Conservation (phyloP, 768 basidiomycete species). For the Mycena pura region DNA sequence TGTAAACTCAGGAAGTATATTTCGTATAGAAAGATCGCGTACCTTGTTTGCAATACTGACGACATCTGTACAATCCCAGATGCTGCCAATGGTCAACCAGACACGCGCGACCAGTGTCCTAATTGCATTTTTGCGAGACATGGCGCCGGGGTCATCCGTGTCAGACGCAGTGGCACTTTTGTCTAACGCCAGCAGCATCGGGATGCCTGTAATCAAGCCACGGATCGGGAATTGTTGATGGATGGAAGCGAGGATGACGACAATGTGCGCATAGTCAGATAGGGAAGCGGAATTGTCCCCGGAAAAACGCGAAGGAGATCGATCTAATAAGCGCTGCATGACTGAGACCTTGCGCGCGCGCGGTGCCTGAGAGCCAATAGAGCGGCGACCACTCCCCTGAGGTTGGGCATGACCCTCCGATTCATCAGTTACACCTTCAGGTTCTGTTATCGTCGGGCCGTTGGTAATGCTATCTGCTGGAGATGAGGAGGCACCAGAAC, state of each 20-base stretch:
- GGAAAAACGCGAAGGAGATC: conserved; percentile 50
- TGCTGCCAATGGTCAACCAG: conserved; percentile 72
- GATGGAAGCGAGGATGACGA: conserved; percentile 69
- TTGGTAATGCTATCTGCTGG: conserved; percentile 43
- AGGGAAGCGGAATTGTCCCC: conserved; percentile 61
- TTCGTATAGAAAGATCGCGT: conserved; percentile 23
- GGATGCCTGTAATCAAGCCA: conserved; percentile 77
- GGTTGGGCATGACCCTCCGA: conserved; percentile 42
- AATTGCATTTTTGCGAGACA: conserved; percentile 58
- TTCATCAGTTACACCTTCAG: conserved; percentile 31
- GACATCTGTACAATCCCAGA: conserved; percentile 72
- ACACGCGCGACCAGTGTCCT: conserved; percentile 67
- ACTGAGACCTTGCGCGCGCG: conserved; percentile 65
- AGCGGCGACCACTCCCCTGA: conserved; percentile 49
- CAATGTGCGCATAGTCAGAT: conserved; percentile 77
- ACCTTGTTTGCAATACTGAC: conserved; percentile 64
- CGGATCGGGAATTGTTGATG: conserved; percentile 79
- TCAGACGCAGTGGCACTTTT: conserved; percentile 53
- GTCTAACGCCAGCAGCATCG: conserved; percentile 86
- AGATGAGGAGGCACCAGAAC: conserved; percentile 48
- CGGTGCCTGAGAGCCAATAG: conserved; percentile 51
- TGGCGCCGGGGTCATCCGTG: conserved; percentile 42
- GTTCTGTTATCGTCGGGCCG: conserved; percentile 37
- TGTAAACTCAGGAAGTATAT: conserved; percentile 15
- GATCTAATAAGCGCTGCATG: conserved; percentile 58